A percentile compares a stretch with the other conserved stretches of the same genome.
These are phyloP conservation scores for Microthlaspi erraticum DNA, from an alignment of 345 rosid species.

Conservation along the genomic window DNA sequence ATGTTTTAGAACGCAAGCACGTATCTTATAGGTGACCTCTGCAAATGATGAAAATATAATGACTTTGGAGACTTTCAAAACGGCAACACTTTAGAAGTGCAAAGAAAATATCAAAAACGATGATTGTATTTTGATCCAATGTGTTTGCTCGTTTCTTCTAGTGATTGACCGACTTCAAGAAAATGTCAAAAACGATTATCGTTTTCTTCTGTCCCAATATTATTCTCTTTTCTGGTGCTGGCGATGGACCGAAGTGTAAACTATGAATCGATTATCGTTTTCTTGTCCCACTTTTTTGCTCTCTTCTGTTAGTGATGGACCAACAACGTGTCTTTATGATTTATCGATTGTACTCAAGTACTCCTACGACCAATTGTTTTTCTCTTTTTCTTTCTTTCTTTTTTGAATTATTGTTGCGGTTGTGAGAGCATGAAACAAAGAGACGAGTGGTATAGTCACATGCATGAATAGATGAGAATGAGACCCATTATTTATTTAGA, in stretches of 20 bases:
- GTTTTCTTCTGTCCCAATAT: not conserved
- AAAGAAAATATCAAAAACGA: slow-evolving; percentile 13
- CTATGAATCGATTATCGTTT: slow-evolving; percentile 20
- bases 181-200: slow-evolving; percentile 27
- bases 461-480: slow-evolving; percentile 7
- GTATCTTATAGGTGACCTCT: too few relatives aligned
- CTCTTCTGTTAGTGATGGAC: slow-evolving; percentile 21
- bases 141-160: slow-evolving; percentile 14
- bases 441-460: slow-evolving; percentile 30
- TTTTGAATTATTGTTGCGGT: slow-evolving; percentile 6
- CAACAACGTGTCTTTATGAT: not conserved
- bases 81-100: slow-evolving; percentile 16
- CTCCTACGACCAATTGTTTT: slow-evolving; percentile 24
- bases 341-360: slow-evolving; percentile 8
- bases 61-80: not conserved
- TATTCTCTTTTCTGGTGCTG: slow-evolving; percentile 11
- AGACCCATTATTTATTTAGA: too few relatives aligned
- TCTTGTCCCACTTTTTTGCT: not conserved
- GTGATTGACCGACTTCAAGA: slow-evolving; percentile 13
- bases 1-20: not conserved
- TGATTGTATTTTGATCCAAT: not conserved
- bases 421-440: slow-evolving; percentile 14
- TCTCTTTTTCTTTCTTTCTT: not conserved
- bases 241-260: slow-evolving; percentile 7
- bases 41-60: too few relatives aligned